phyloP scores from a whole-genome alignment of 2,329 filamentous ascomycete species.

The Juglanconis sp. region DNA sequence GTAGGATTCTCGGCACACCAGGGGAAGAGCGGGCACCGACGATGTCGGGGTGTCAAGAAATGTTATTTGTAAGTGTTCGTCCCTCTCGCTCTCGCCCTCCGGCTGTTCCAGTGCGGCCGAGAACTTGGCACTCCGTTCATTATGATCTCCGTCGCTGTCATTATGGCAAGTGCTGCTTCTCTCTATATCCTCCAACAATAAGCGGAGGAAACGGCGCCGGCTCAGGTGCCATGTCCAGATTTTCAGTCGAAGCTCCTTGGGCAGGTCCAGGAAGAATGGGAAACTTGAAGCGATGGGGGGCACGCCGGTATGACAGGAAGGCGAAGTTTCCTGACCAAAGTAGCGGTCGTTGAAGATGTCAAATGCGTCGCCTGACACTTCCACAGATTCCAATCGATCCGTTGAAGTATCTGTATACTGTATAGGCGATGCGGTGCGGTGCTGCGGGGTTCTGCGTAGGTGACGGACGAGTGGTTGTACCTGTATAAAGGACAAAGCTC shows the following conservation, averaged over 20 bases:
- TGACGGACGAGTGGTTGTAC: too few species aligned
- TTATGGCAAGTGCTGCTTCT: neutral
- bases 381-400: neutral
- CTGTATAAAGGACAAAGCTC: too few species aligned
- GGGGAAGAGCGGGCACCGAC: neutral
- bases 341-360: slow-evolving; percentile 2
- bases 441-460: too few species aligned
- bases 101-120: neutral
- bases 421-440: too few species aligned
- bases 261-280: neutral
- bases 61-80: neutral
- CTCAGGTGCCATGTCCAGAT: neutral
- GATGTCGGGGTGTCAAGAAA: neutral
- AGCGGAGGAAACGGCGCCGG: slow-evolving; percentile 1
- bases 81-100: neutral
- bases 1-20: slow-evolving; percentile 1
- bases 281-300: neutral
- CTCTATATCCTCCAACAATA: neutral
- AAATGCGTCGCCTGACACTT: neutral
- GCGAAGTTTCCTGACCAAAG: neutral
- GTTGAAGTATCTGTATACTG: too few species aligned
- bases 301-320: too few species aligned
- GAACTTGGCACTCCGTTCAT: neutral
- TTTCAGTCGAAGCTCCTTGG: slow-evolving; percentile 3
- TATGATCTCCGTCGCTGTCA: neutral